Conservation (phyloP, 768 basidiomycete species). For the Termitomyces sp. region DNA sequence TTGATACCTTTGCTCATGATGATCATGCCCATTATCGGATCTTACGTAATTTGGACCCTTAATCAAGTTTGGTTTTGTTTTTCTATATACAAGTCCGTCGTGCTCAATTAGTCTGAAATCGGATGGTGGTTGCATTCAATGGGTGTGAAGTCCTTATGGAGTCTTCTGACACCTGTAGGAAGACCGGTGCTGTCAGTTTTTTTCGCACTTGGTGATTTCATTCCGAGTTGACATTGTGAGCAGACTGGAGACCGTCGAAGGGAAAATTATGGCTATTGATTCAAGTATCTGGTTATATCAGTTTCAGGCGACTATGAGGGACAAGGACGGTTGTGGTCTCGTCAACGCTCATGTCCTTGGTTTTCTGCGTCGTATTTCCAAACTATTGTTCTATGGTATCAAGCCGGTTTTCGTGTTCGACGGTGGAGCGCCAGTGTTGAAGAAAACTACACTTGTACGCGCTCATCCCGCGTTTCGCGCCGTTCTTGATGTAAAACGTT, state of each 20-base stretch:
- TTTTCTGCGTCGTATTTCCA: constrained; percentile 84
- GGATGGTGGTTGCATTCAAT: constrained; percentile 32
- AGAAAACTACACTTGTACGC: constrained; percentile 82
- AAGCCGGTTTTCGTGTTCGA: constrained; percentile 99
- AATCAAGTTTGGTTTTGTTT: background rate
- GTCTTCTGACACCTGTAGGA: constrained; percentile 85
- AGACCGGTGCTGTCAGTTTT: constrained; percentile 76
- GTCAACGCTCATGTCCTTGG: constrained; percentile 94
- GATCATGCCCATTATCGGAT: constrained; percentile 4
- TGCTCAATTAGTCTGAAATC: background rate
- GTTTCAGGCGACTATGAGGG: constrained; percentile 98
- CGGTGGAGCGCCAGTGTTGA: constrained; percentile 89
- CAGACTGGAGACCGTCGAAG: constrained; percentile 91
- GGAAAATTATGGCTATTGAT: constrained; percentile 95
- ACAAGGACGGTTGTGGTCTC: constrained; percentile 87
- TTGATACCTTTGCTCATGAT: background rate
- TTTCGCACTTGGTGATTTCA: background rate
- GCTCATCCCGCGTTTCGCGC: background rate
- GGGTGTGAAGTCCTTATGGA: constrained; percentile 99
- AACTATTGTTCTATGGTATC: constrained; percentile 94
- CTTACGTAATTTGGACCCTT: constrained; percentile 10
- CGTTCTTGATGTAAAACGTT: background rate
- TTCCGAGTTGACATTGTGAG: background rate
- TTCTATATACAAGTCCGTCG: background rate
- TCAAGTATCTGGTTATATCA: constrained; percentile 99